These are phyloP conservation scores for Aspergillus sp. DNA, from an alignment of 2,329 filamentous ascomycete species.

Conservation along the genomic window DNA sequence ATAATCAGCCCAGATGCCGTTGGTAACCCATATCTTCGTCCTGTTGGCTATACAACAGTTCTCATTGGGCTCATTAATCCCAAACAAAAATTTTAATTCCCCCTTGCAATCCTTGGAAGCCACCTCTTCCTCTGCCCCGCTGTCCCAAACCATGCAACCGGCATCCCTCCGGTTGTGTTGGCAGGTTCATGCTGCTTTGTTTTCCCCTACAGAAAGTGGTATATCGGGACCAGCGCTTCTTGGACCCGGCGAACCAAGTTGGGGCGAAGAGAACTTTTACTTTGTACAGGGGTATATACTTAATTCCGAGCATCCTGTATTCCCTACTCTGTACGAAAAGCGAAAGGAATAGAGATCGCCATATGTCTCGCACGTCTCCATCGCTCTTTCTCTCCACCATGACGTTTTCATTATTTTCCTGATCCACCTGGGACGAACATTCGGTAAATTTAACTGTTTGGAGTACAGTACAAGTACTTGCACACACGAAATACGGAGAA, in stretches of 20 bases:
- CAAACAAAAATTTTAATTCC: constrained; percentile 54
- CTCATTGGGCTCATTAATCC: constrained; percentile 57
- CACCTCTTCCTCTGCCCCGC: constrained; percentile 51
- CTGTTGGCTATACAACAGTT: constrained; percentile 54
- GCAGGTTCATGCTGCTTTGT: no score
- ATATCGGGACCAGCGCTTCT: no score
- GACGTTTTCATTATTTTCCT: constrained; percentile 14
- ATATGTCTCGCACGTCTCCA: no score
- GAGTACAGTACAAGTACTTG: constrained; percentile 1
- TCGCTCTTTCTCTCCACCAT: no score
- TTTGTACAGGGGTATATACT: no score
- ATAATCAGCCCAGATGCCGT: constrained; percentile 52
- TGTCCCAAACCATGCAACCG: constrained; percentile 55
- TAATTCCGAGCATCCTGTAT: no score
- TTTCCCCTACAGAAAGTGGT: no score
- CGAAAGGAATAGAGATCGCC: no score
- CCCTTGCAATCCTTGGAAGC: constrained; percentile 51
- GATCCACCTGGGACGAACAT: constrained; percentile 11
- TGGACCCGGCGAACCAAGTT: no score
- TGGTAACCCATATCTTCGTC: constrained; percentile 62
- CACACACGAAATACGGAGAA: no score
- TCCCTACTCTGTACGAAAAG: no score
- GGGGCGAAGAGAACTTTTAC: no score
- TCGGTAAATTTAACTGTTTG: constrained; percentile 12
- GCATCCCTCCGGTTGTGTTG: constrained; percentile 16